These are phyloP conservation scores for Aureobasidium pullulans DNA, from an alignment of 2,329 filamentous ascomycete species.

Conservation along the genomic window DNA sequence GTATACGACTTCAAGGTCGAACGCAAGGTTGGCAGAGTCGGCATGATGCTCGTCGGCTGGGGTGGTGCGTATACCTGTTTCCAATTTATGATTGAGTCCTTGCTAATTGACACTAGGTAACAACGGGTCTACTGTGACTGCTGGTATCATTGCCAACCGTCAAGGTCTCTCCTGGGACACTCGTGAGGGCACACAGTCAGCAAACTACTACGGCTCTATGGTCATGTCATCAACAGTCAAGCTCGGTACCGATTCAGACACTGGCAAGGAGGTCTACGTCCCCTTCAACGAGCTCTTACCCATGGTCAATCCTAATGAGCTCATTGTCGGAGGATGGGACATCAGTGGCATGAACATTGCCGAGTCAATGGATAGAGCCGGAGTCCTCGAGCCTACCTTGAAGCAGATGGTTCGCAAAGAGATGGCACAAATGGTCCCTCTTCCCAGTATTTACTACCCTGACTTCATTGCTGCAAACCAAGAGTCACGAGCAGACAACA, in stretches of 20 bases:
- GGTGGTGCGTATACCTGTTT: slow-evolving; percentile 50
- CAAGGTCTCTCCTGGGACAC: slow-evolving; percentile 84
- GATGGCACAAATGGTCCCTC: slow-evolving; percentile 78
- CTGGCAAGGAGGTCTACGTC: slow-evolving; percentile 85
- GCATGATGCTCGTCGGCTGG: slow-evolving; percentile 95
- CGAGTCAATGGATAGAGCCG: slow-evolving; percentile 88
- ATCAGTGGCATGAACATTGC: slow-evolving; percentile 87
- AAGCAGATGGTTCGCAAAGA: slow-evolving; percentile 88
- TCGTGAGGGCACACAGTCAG: slow-evolving; percentile 72
- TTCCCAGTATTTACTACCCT: slow-evolving; percentile 96
- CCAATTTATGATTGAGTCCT: too few relatives aligned
- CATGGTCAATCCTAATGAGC: slow-evolving; percentile 95
- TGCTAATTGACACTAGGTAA: slow-evolving; percentile 41
- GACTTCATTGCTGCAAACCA: slow-evolving; percentile 99
- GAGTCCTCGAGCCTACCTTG: slow-evolving; percentile 89
- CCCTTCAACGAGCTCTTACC: slow-evolving; percentile 91
- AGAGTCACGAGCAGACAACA: slow-evolving; percentile 89
- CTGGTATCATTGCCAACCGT: slow-evolving; percentile 93
- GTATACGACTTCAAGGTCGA: slow-evolving; percentile 97
- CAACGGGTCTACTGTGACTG: slow-evolving; percentile 95
- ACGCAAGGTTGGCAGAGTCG: slow-evolving; percentile 84
- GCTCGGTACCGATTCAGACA: slow-evolving; percentile 79
- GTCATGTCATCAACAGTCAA: slow-evolving; percentile 97
- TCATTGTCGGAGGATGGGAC: slow-evolving; percentile 94
- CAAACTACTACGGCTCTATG: slow-evolving; percentile 98